phyloP scores from a whole-genome alignment of 2,329 filamentous ascomycete genomes.

The Botryotinia convoluta region DNA sequence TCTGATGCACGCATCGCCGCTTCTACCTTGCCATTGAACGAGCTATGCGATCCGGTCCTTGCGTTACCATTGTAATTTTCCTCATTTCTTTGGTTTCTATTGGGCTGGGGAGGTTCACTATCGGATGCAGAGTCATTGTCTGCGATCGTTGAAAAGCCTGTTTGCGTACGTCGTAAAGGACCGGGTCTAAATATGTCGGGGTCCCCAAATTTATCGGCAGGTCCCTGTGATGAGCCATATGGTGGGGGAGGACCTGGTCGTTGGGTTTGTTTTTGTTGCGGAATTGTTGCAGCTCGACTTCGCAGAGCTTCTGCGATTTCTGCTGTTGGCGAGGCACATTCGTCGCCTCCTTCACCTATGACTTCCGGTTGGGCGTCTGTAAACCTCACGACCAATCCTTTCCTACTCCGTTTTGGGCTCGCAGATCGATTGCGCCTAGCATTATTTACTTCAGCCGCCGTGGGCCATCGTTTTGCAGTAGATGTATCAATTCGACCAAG shows the following conservation, averaged over 20 bases:
- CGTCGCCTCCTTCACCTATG: conserved; percentile 90
- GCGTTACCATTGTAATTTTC: background rate
- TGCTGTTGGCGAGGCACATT: conserved; percentile 53
- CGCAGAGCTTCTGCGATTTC: conserved; percentile 62
- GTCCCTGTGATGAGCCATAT: conserved; percentile 19
- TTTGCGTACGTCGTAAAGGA: conserved; percentile 56
- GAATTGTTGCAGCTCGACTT: conserved; percentile 36
- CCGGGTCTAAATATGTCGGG: conserved; percentile 48
- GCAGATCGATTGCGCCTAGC: conserved; percentile 31
- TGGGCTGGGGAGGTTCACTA: background rate
- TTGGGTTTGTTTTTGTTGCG: conserved; percentile 21
- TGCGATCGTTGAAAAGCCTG: conserved; percentile 34
- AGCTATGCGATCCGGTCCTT: conserved; percentile 20
- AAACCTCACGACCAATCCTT: conserved; percentile 74
- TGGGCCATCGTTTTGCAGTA: conserved; percentile 51
- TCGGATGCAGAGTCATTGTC: conserved; percentile 17
- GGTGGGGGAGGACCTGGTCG: conserved; percentile 11
- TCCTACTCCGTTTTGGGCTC: conserved; percentile 49
- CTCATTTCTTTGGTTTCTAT: conserved; percentile 3
- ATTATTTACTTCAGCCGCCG: conserved; percentile 43
- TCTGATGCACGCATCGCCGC: conserved; percentile 61
- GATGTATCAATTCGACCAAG: conserved; percentile 45
- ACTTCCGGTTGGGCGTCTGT: conserved; percentile 69
- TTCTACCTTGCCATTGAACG: conserved; percentile 45
- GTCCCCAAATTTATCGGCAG: conserved; percentile 15